Base-by-base conservation (phyloP, 2,329 filamentous ascomycete species). In the Fusarium albosuccineum region DNA sequence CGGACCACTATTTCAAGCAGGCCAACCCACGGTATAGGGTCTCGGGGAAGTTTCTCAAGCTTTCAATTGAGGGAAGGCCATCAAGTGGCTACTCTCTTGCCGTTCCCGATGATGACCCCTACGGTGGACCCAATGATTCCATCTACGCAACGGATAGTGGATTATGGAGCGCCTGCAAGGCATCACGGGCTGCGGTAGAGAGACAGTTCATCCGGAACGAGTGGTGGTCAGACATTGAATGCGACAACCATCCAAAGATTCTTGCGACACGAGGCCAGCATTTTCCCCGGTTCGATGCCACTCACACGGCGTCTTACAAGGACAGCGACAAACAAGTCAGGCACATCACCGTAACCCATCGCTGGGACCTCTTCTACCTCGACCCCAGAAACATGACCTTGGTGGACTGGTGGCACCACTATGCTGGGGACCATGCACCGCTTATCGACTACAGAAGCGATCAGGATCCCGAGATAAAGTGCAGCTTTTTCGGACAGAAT, bases 101-200 rank as follows among this genome's bases (percentile, higher is more conserved):
- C 11, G n/a, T 68, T 7, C 66, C 66, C 2, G 3, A 3, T 3
- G 54, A 60, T 29, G 58, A 56, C 9, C n/a, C 13, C 0, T 44
- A 57, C 2, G 44, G 42, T 3, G 49, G 52, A 4, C 48, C 51
- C 1, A 68, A 68, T 17, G 62, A 68, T 17, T 68, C 62, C 1
- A 51, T 66, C 9, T 68, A 63, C 33, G 2, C 58, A 4, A 22
- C 56, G 2, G 66, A 68, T 10, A 68, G 66, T 26, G 53, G 39
- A 5, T 57, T 68, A 0, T 68, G 66, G 66, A 54, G 26, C 2
- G 6, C 46, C 5, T 55, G 66, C 6, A 51, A 46, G 11, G 57
- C 53, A 2, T 68, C 66, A 7, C 66, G 62, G 5, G 48, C 29
- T 4, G 66, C 66, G 1, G 63, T 68, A 44, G 54, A 68, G 8